These are phyloP conservation scores for Handroanthus guayacan DNA, from an alignment of 257 asterid species.

Conservation along the genomic window DNA sequence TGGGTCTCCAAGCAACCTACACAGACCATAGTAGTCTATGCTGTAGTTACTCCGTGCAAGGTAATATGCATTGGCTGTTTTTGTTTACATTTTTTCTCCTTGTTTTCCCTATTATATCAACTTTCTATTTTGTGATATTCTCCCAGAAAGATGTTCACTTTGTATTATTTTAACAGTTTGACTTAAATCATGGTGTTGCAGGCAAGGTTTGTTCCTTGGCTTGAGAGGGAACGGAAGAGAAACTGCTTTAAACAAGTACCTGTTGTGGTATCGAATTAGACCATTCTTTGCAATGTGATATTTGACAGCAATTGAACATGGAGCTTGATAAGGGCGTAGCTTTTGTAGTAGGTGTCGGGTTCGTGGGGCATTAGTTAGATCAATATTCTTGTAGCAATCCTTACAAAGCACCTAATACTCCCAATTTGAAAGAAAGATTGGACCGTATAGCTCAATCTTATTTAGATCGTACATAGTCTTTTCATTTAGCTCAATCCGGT, in stretches of 20 bases:
- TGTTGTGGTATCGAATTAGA: background rate
- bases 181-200: constrained; percentile 42
- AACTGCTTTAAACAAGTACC: background rate
- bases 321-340: background rate
- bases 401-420: background rate
- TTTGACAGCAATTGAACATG: background rate
- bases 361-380: constrained; percentile 21
- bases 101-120: background rate
- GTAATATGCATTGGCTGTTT: constrained; percentile 43
- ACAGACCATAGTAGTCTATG: constrained; percentile 86
- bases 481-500: background rate
- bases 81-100: background rate
- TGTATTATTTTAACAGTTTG: background rate
- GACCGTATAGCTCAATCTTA: background rate
- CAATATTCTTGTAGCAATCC: constrained; percentile 14
- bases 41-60: constrained; percentile 74
- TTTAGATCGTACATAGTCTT: background rate
- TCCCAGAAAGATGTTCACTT: background rate
- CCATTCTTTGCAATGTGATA: background rate
- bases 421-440: background rate
- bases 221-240: constrained; percentile 41
- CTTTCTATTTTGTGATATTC: background rate
- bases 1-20: constrained; percentile 88
- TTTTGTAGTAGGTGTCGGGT: background rate
- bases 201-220: constrained; percentile 79